Percentiles rank a stretch among this genome's conserved stretches.
These are phyloP conservation scores for Debaryomyces subglobosus DNA, from an alignment of 1,139 yeast species.

Conservation along the genomic window DNA sequence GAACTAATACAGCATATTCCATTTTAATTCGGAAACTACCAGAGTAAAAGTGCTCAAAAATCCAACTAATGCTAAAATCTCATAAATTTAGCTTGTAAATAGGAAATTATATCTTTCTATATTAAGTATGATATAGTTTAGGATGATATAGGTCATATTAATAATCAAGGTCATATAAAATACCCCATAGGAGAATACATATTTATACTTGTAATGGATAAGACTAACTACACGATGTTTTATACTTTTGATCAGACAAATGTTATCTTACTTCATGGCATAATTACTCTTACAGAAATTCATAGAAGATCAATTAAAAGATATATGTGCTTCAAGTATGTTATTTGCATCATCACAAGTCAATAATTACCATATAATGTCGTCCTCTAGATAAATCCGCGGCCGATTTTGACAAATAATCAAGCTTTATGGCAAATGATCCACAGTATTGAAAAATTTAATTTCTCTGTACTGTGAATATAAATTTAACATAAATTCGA, in stretches of 20 bases:
- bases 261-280: neutral
- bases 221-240: no score
- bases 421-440: neutral
- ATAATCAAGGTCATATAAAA: neutral
- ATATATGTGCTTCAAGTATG: neutral
- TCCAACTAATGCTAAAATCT: neutral
- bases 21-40: neutral
- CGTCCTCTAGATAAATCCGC: neutral
- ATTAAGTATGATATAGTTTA: neutral
- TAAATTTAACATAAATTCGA: neutral
- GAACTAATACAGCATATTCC: neutral
- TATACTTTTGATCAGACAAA: neutral
- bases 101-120: neutral
- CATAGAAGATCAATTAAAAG: neutral
- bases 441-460: constrained; percentile 1
- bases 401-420: neutral
- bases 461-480: neutral
- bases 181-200: neutral
- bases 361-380: neutral
- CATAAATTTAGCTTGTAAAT: constrained; percentile 1
- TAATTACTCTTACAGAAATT: neutral
- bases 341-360: neutral
- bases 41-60: neutral
- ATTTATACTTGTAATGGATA: neutral
- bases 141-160: neutral